Conservation (phyloP, 345 rosid species). For the Cochlearia excelsa region DNA sequence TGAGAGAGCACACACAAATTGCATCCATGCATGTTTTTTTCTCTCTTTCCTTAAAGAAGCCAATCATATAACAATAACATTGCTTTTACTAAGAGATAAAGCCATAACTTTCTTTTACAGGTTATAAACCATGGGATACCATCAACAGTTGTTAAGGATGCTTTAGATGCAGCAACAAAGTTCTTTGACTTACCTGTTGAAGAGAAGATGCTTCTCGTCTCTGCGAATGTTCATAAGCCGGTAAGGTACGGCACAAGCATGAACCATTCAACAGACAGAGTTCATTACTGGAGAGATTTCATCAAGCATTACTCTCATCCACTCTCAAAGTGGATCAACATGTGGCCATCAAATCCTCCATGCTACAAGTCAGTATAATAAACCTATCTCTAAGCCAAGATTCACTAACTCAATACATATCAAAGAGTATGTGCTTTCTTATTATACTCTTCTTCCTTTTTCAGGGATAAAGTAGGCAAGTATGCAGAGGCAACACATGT, state of each 20-base stretch:
- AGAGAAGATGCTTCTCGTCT: constrained; percentile 46
- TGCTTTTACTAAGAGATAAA: neutral
- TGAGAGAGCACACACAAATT: too few species aligned
- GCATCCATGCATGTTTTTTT: too few species aligned
- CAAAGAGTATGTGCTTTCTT: neutral
- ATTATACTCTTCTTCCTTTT: neutral
- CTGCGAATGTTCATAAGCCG: constrained; percentile 44
- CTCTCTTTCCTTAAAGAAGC: neutral
- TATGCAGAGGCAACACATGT: constrained; percentile 42
- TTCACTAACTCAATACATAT: constrained; percentile 9
- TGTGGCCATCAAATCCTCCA: constrained; percentile 61
- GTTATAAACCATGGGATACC: constrained; percentile 52
- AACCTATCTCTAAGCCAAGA: neutral
- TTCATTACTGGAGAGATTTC: constrained; percentile 66
- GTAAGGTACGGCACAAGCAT: constrained; percentile 61
- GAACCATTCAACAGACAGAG: constrained; percentile 45
- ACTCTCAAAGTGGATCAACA: constrained; percentile 50
- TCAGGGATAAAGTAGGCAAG: constrained; percentile 48
- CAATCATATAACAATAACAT: neutral
- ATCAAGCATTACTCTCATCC: constrained; percentile 60
- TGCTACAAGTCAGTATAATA: constrained; percentile 43
- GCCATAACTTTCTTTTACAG: constrained; percentile 33
- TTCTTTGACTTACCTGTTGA: constrained; percentile 55
- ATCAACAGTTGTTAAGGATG: constrained; percentile 37
- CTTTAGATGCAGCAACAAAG: constrained; percentile 42